These are phyloP conservation scores for Solanum hybrid DNA, from an alignment of 305 asterid genomes.

Conservation along the genomic window DNA sequence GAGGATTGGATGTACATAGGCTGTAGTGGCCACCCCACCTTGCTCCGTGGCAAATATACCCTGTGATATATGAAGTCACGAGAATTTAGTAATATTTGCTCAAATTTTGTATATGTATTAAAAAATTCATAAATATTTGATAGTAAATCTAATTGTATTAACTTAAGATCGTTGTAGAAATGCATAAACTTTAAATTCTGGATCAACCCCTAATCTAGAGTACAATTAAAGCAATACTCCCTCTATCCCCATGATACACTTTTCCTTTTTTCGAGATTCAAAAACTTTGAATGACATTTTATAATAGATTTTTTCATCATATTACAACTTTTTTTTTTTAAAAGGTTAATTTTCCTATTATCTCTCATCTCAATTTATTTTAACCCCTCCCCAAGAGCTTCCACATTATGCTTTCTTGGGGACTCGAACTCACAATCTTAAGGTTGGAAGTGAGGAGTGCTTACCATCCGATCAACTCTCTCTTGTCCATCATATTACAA, in stretches of 20 bases:
- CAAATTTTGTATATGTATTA: not conserved
- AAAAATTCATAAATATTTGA: not conserved
- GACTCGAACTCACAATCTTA: too few species aligned
- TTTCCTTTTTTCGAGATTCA: not conserved
- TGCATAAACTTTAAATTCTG: not conserved
- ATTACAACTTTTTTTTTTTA: too few species aligned
- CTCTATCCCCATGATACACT: not conserved
- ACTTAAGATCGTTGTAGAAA: not conserved
- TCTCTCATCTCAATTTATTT: too few species aligned
- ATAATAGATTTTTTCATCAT: too few species aligned
- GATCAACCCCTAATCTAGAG: not conserved
- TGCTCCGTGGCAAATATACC: not conserved
- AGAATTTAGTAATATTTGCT: too few species aligned
- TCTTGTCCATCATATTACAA: too few species aligned
- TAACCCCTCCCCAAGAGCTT: too few species aligned
- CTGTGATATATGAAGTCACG: not conserved
- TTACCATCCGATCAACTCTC: too few species aligned
- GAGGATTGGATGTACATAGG: too few species aligned
- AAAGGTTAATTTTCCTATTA: too few species aligned
- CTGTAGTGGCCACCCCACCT: not conserved
- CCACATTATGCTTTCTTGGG: too few species aligned
- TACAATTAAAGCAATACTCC: not conserved
- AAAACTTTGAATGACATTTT: not conserved
- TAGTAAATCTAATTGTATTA: not conserved
- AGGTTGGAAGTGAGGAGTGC: too few species aligned